Base-by-base conservation (phyloP, 495 filamentous ascomycete genomes). In the Bombardia bombarda region DNA sequence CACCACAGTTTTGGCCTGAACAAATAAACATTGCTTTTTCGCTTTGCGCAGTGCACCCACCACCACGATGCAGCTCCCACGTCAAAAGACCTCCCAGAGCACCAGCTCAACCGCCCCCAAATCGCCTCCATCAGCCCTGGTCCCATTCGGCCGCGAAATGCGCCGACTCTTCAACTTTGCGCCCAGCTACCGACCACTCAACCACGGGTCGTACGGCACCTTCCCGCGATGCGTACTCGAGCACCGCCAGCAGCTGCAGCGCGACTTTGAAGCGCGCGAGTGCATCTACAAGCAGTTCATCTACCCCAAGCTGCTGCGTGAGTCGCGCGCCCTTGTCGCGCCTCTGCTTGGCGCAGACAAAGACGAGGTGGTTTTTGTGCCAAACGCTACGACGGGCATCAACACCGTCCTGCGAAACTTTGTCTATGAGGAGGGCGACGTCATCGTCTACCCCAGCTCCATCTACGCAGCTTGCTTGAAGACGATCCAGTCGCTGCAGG, bases 301-400 rank as follows among this genome's bases (percentile, higher is more conserved):
- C 0, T 79, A 79, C 49, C 72, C 77, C 0, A 28, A 56, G 13
- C 60, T 75, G 16, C 69, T 90, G 1, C 69, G 75, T 39, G 49
- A 69, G 31, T 71, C 80, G 10, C 83, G 87, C 7, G 47, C 43
- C 7, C 72, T 70, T 3, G 57, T 89, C 14, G 80, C 86, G 0
- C 56, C 66, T 8, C 47, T 82, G 22, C 66, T 94, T 18, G 68
- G 83, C 41, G 75, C 73, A 5, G 73, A 76, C 9, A 53, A 64
- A 13, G 62, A 75, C 8, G 80, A 83, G 32, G 68, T 83, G 25
- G 86, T 90, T 2, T 78, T 87, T 38, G 78, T 90, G 17, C 74
- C 77, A 7, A 93, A 94, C 53, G 82, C 86, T 28, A 89, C 86
- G 0, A 85, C 78, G 0, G 87, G 79, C 32, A 60, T 90, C 7